Evolutionary conservation across 1,284 basidiomycete species (phyloP), one percentile per base, ranked within the genome.

Genomic region (Cutaneotrichosporon sp.): DNA sequence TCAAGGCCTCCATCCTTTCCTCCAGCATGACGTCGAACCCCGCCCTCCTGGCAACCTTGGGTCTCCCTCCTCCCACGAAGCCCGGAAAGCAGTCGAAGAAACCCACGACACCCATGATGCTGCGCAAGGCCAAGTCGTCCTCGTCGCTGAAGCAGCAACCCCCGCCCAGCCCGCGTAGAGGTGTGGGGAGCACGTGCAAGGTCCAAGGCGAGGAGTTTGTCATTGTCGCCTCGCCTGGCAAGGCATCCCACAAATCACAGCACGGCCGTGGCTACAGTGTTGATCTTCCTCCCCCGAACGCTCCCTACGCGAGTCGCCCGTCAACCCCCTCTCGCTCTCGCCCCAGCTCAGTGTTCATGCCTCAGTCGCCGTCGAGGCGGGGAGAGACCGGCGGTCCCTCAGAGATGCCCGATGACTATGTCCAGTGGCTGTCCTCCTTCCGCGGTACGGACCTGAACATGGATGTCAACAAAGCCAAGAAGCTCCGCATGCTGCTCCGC

Each of bases 401-500:
- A 3, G 71, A 71, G 60, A 58, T 61, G 31, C 70, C 71, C 1
- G 64, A 67, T 5, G 43, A 59, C 11, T 67, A 70, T 42, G 60
- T 71, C 6, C 35, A 47, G 4, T 73, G 71, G 71, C 54, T 73
- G 5, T 26, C 46, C 11, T 39, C 38, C 11, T 55, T 65, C 57
- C 69, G 65, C 48, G 69, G 55, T 6, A 73, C 71, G 6, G 68
- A 70, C 52, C 51, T 71, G 9, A 51, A 53, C 17, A 74, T 75
- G 72, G 71, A 76, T 35, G 65, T 75, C 16, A 65, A 37, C 12
- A 63, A 66, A 43, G 66, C 66, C 7, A 76, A 76, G 63, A 74
- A 72, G 55, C 51, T 76, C 41, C 59, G 73, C 41, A 73, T 94
- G 55, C 70, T 93, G 59, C 76, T 96, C 24, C 77, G 92, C 53